Evolutionary conservation across 2,329 filamentous ascomycete species (phyloP).

Genomic region (Trichoderma asperellum): DNA sequence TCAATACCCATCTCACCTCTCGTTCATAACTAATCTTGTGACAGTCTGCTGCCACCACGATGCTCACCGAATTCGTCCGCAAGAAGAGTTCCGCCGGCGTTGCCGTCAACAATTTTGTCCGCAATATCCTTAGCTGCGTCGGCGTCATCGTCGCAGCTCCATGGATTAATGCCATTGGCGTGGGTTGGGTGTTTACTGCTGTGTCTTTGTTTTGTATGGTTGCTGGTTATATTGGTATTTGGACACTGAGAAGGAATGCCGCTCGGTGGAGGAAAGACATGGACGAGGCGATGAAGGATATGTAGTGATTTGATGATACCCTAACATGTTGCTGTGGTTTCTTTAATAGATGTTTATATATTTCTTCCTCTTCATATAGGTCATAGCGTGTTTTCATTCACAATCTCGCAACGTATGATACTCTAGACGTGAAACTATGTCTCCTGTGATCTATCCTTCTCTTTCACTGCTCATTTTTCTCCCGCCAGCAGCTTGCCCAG

Average conservation of each 20-base stretch:
- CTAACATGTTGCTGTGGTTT: neutral
- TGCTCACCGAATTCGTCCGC: constrained; percentile 85
- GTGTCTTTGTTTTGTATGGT: constrained; percentile 58
- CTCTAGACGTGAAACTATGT: neutral
- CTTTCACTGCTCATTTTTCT: neutral
- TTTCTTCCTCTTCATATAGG: neutral
- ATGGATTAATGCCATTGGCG: constrained; percentile 70
- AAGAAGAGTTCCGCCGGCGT: constrained; percentile 71
- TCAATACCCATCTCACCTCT: neutral
- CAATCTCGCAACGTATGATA: neutral
- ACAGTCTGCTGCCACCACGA: constrained; percentile 69
- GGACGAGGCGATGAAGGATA: constrained; percentile 53
- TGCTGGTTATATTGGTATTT: constrained; percentile 61
- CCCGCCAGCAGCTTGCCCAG: constrained; percentile 54
- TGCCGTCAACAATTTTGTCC: constrained; percentile 78
- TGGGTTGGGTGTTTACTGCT: constrained; percentile 75
- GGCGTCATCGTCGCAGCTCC: constrained; percentile 72
- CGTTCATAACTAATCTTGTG: neutral
- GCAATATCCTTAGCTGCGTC: constrained; percentile 77
- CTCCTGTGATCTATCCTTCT: neutral
- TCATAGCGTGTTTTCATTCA: neutral
- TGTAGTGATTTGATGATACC: constrained; percentile 14
- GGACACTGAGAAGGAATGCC: constrained; percentile 63
- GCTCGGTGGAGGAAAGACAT: constrained; percentile 66
- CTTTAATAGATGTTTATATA: neutral